Evolutionary conservation across 495 filamentous ascomycete genomes (phyloP).

Genomic region (Trichocladium uniseriatum): DNA sequence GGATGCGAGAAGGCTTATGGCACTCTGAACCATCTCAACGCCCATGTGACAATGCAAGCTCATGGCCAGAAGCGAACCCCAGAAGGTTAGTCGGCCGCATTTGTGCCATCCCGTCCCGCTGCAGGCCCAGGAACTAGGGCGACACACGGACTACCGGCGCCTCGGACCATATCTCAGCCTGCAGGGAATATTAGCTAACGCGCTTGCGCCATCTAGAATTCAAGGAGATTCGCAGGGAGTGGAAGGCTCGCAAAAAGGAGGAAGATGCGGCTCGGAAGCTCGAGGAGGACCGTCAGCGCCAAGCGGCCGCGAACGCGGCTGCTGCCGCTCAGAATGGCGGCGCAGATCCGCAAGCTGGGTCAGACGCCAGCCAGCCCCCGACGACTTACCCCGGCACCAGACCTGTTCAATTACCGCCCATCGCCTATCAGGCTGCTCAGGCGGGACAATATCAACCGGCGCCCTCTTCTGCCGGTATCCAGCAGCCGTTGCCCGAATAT

Average conservation of each 20-base stretch:
- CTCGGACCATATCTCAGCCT: slow-evolving; percentile 3
- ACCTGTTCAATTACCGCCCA: slow-evolving; percentile 67
- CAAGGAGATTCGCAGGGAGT: slow-evolving; percentile 98
- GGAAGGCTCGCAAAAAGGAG: slow-evolving; percentile 94
- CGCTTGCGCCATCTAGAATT: slow-evolving; percentile 56
- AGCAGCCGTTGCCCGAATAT: slow-evolving; percentile 55
- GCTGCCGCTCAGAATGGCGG: slow-evolving; percentile 39
- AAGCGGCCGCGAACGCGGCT: slow-evolving; percentile 50
- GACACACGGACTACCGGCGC: too few relatives aligned
- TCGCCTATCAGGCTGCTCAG: slow-evolving; percentile 69
- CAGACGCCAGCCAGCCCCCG: slow-evolving; percentile 51
- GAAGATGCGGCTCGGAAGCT: slow-evolving; percentile 93
- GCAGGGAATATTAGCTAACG: neutral
- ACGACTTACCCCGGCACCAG: slow-evolving; percentile 54
- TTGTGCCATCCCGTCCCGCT: too few relatives aligned
- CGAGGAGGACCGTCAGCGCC: slow-evolving; percentile 77
- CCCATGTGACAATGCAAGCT: slow-evolving; percentile 96
- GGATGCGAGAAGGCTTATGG: slow-evolving; percentile 98
- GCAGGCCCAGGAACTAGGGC: slow-evolving; percentile 2
- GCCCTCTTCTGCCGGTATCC: slow-evolving; percentile 52
- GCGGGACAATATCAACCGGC: slow-evolving; percentile 55
- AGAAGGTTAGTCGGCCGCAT: slow-evolving; percentile 54
- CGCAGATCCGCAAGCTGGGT: slow-evolving; percentile 41
- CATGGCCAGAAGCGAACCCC: slow-evolving; percentile 88
- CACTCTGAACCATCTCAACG: slow-evolving; percentile 91